phyloP scores from a whole-genome alignment of 2,329 filamentous ascomycete genomes.

The Colletotrichum ledebouriae region DNA sequence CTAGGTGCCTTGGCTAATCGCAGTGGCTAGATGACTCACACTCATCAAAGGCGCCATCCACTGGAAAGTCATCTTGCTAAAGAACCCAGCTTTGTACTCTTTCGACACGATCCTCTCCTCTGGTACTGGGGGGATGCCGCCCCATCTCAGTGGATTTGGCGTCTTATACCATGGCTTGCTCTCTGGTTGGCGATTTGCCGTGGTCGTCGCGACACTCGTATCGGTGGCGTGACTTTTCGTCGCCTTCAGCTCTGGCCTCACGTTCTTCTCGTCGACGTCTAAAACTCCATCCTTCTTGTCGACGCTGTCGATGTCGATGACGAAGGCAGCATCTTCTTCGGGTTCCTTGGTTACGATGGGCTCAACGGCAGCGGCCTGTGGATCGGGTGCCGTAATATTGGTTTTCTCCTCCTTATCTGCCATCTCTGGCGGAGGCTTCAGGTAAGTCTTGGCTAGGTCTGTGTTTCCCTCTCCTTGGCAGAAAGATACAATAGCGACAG shows the following conservation, averaged over 20 bases:
- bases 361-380: conserved; percentile 48
- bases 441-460: conserved; percentile 7
- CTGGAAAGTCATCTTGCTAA: conserved; percentile 84
- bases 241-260: conserved; percentile 50
- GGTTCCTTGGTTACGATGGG: conserved; percentile 41
- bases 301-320: conserved; percentile 35
- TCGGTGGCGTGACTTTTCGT: conserved; percentile 68
- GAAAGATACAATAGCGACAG: neutral
- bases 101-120: conserved; percentile 67
- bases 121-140: conserved; percentile 67
- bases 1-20: neutral
- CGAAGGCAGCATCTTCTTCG: conserved; percentile 31
- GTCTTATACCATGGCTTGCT: conserved; percentile 74
- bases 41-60: conserved; percentile 94
- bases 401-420: conserved; percentile 47
- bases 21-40: conserved; percentile 58
- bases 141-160: conserved; percentile 73
- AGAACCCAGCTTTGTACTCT: conserved; percentile 80
- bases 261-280: conserved; percentile 34
- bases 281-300: conserved; percentile 27
- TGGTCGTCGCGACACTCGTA: conserved; percentile 62
- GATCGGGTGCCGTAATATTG: conserved; percentile 47
- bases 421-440: conserved; percentile 29
- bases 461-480: conserved; percentile 9
- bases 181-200: conserved; percentile 48